Evolutionary conservation across 495 filamentous ascomycete species (phyloP).

Genomic region (Tuber melanosporum): DNA sequence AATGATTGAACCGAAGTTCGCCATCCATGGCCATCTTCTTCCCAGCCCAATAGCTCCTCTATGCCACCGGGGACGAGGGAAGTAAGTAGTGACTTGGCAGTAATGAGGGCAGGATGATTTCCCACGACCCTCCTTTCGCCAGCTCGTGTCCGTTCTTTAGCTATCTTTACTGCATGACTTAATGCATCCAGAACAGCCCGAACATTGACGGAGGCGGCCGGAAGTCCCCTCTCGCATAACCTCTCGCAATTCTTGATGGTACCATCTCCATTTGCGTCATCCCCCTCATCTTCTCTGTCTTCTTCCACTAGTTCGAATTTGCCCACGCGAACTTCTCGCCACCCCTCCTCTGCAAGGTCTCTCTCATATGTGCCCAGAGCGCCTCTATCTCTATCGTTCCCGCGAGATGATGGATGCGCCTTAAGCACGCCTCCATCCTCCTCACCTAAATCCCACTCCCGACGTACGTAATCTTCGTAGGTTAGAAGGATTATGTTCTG

Average conservation of each 20-base stretch:
- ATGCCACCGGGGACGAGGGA: constrained; percentile 28
- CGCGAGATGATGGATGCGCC: constrained; percentile 23
- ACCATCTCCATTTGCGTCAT: constrained; percentile 15
- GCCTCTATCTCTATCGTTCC: constrained; percentile 10
- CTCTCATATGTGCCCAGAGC: constrained; percentile 3
- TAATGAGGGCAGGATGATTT: constrained; percentile 33
- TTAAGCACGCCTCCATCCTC: constrained; percentile 37
- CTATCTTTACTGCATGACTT: constrained; percentile 21
- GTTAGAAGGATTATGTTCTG: constrained; percentile 32
- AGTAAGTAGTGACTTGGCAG: constrained; percentile 34
- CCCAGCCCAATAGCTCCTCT: constrained; percentile 20
- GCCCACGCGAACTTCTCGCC: constrained; percentile 29
- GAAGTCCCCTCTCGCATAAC: constrained; percentile 33
- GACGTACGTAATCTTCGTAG: constrained; percentile 28
- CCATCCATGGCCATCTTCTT: constrained; percentile 23
- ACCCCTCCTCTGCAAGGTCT: constrained; percentile 26
- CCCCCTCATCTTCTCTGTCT: constrained; percentile 26
- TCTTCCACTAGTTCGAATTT: constrained; percentile 19
- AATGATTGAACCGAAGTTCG: constrained; percentile 23
- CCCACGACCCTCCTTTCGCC: constrained; percentile 30
- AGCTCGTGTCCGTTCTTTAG: constrained; percentile 15
- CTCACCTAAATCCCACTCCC: constrained; percentile 39
- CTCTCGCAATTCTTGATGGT: constrained; percentile 24
- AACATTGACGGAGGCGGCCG: constrained; percentile 25
- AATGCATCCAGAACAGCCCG: constrained; percentile 23